Conservation (phyloP, 2,329 filamentous ascomycete genomes). For the Dactylellina cionopaga region DNA sequence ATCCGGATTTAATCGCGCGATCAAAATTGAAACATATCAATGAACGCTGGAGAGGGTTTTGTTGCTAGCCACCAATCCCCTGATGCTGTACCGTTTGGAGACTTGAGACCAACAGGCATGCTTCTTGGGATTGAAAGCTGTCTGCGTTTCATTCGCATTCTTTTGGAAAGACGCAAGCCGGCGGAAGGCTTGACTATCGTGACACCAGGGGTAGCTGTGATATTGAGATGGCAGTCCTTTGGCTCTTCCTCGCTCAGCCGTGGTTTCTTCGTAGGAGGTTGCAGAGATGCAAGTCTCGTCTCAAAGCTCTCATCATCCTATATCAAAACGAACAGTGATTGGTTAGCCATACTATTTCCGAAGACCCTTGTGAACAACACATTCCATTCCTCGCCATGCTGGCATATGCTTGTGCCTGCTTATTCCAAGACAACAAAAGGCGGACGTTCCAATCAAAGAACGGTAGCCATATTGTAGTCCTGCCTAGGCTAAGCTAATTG, state of each 20-base stretch:
- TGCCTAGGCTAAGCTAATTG: conserved; percentile 18
- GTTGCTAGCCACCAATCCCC: conserved; percentile 40
- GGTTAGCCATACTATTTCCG: conserved; percentile 49
- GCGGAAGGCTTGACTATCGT: conserved; percentile 49
- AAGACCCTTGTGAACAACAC: conserved; percentile 41
- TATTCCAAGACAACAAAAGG: conserved; percentile 12
- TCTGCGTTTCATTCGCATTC: conserved; percentile 50
- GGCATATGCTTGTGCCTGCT: too few species aligned
- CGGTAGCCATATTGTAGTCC: conserved; percentile 1
- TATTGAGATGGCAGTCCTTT: conserved; percentile 15
- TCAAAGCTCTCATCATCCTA: conserved; percentile 53
- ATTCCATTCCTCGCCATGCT: conserved; percentile 27
- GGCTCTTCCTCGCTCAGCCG: conserved; percentile 29
- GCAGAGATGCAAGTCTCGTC: conserved; percentile 52
- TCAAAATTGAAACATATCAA: conserved; percentile 51
- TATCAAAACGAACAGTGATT: conserved; percentile 14
- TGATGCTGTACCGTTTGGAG: background rate
- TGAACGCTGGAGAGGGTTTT: conserved; percentile 49
- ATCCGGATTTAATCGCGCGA: background rate
- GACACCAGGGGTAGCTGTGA: conserved; percentile 15
- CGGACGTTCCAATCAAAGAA: conserved; percentile 34
- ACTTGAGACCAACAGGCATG: conserved; percentile 22
- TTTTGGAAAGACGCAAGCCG: conserved; percentile 48
- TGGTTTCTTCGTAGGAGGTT: conserved; percentile 49
- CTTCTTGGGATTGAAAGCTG: conserved; percentile 49